Base-by-base conservation (phyloP, 148 eudicot species). In the Chenopodium quinoa region DNA sequence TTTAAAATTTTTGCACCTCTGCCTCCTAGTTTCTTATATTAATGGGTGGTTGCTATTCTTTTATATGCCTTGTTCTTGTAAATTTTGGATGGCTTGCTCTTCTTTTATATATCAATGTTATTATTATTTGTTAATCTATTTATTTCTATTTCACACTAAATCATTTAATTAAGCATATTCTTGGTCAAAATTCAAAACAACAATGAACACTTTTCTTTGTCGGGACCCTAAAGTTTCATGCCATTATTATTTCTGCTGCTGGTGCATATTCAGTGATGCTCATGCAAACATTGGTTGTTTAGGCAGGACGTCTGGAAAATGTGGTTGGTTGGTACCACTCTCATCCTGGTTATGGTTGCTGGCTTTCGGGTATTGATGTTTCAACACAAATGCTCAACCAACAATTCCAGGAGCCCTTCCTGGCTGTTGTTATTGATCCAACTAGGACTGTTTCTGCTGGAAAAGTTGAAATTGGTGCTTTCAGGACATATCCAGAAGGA, bases 271-370 rank as follows among this genome's bases (percentile, higher is more conserved):
- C 16, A 20, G 25, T 67, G 20, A 40, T 75, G 29, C 20, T 75
- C 71, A 37, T 62, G 12, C 47, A 20, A 32, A 32, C 23, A 50
- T 68, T 64, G 74, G 23, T 71, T 46, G 58, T 86, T 71, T 79
- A 93, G 99, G 99, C 94, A 37, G 99, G 99, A 71, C 85, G 99
- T 7, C 84, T 94, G 88, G 99, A 96, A 84, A 96, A 96, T 88
- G 99, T 90, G 76, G 99, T 96, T 69, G 99, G 99, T 2, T 96
- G 99, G 98, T 96, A 96, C 82, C 99, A 96, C 87, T 96, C 99
- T 47, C 99, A 96, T 84, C 99, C 99, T 67, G 99, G 99, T 79
- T 96, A 96, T 83, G 99, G 99, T 75, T 96, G 99, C 84, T 96
- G 99, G 99, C 95, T 96, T 60, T 96, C 99, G 27, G 99, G 99